Evolutionary conservation across 768 basidiomycete species (phyloP).

Genomic region (Trametes villosa): DNA sequence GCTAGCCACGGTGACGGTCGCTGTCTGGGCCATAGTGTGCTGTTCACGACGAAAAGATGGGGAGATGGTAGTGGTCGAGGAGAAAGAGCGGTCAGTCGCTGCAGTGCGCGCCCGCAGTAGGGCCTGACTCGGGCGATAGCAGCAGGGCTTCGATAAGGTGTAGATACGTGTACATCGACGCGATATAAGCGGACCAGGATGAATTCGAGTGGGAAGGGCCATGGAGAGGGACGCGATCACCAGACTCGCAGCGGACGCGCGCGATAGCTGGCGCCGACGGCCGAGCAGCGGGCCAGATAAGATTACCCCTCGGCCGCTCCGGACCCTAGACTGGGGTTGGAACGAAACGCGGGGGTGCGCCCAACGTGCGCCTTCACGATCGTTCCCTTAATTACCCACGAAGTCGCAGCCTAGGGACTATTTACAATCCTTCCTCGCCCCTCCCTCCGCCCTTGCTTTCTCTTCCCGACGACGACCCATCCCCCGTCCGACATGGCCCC

Average conservation of each 20-base stretch:
- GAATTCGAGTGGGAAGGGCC: conserved; percentile 5
- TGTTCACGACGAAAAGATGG: not conserved
- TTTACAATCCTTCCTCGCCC: conserved; percentile 6
- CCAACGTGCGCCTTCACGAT: conserved; percentile 4
- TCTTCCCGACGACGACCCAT: conserved; percentile 11
- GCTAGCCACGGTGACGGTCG: conserved; percentile 32
- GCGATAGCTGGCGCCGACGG: not conserved
- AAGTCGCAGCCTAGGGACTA: not conserved
- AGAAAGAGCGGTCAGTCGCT: conserved; percentile 2
- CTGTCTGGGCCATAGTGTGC: conserved; percentile 27
- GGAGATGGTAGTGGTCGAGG: conserved; percentile 8
- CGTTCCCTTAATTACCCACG: conserved; percentile 20
- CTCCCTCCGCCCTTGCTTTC: not conserved
- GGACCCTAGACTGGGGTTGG: conserved; percentile 10
- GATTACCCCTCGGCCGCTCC: not conserved
- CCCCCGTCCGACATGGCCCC: conserved; percentile 15
- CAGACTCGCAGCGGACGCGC: conserved; percentile 3
- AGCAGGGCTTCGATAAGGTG: conserved; percentile 13
- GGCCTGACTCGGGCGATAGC: not conserved
- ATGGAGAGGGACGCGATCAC: not conserved
- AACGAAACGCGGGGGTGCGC: not conserved
- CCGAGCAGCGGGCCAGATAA: not conserved
- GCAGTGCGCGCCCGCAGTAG: not conserved
- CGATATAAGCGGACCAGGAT: conserved; percentile 9
- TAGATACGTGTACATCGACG: conserved; percentile 2